Percentiles rank a stretch among this genome's conserved stretches.
Conservation (phyloP, 2,329 filamentous ascomycete species). For the Chaetomium olivaceum region DNA sequence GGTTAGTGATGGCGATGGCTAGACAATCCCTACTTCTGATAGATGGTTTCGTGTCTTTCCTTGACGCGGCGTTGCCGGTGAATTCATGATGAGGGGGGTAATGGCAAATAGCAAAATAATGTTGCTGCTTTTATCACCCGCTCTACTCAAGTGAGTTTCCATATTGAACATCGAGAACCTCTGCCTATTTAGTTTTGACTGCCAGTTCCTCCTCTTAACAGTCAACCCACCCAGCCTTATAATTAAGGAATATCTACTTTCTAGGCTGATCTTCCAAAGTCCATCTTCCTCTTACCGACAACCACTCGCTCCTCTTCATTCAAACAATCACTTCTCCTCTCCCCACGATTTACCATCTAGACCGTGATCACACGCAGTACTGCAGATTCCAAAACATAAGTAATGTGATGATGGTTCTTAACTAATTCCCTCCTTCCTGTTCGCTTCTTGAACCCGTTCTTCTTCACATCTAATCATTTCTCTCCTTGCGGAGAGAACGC, state of each 20-base stretch:
- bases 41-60: not conserved
- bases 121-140: not conserved
- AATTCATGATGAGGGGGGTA: too few species aligned
- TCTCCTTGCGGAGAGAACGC: not conserved
- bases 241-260: too few species aligned
- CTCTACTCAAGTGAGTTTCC: not conserved
- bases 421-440: not conserved
- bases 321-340: not conserved
- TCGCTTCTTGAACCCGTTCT: too few species aligned
- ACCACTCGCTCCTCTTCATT: not conserved
- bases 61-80: too few species aligned
- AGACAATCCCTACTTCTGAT: not conserved
- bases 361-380: not conserved
- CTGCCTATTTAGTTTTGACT: too few species aligned
- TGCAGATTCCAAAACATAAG: not conserved
- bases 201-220: too few species aligned
- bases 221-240: too few species aligned
- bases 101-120: not conserved
- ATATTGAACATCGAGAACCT: not conserved
- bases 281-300: not conserved
- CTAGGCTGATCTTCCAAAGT: not conserved
- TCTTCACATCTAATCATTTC: not conserved
- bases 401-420: not conserved
- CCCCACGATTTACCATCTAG: not conserved
- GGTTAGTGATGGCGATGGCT: not conserved